phyloP scores from a whole-genome alignment of 345 rosid genomes.

The Bruguiera gymnorhiza region DNA sequence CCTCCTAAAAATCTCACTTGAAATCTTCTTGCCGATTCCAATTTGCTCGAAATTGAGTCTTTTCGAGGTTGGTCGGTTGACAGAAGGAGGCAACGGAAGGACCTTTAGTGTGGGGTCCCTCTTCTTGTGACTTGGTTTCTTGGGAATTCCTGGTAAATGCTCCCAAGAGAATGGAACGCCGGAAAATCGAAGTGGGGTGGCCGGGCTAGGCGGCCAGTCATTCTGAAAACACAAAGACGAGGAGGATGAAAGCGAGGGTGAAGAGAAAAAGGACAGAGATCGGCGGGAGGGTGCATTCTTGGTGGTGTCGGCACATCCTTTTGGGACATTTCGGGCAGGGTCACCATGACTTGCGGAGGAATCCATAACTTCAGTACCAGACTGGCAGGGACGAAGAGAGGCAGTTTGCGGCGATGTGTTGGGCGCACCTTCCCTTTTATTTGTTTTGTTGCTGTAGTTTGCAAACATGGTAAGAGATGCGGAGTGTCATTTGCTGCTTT shows the following conservation, averaged over 20 bases:
- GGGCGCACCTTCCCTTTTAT: not conserved
- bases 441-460: not conserved
- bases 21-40: conserved; percentile 26
- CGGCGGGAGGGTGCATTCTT: conserved; percentile 17
- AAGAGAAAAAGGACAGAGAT: conserved; percentile 34
- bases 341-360: conserved; percentile 7
- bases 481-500: not conserved
- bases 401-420: not conserved
- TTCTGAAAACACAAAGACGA: conserved; percentile 40
- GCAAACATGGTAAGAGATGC: no score
- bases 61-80: conserved; percentile 26
- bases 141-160: conserved; percentile 79
- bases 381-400: not conserved
- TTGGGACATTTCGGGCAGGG: conserved; percentile 21
- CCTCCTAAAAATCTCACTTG: conserved; percentile 13
- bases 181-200: conserved; percentile 53
- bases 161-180: conserved; percentile 98
- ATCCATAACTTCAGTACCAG: conserved; percentile 16
- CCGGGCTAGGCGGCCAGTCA: conserved; percentile 51
- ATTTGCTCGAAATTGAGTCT: conserved; percentile 14
- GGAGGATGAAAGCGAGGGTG: conserved; percentile 32
- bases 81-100: conserved; percentile 68
- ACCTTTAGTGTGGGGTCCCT: conserved; percentile 28
- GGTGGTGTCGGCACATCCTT: conserved; percentile 10
- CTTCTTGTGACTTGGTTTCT: conserved; percentile 38